phyloP scores from a whole-genome alignment of 345 rosid species.

The Nasturtium officinale region DNA sequence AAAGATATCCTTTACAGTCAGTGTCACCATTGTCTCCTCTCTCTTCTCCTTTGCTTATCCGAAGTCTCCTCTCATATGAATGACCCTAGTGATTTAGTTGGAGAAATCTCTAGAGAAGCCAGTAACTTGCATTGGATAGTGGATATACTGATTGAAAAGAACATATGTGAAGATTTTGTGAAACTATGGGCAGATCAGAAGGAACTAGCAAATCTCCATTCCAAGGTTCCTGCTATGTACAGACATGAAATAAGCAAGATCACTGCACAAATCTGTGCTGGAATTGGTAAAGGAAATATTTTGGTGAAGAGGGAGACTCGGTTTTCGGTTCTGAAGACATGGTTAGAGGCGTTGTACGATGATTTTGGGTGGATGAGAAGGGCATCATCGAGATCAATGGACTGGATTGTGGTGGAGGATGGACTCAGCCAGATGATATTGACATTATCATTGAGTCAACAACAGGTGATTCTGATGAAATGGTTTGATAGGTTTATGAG shows the following conservation, averaged over 20 bases:
- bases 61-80: conserved; percentile 54
- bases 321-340: conserved; percentile 58
- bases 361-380: conserved; percentile 86
- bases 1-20: conserved; percentile 61
- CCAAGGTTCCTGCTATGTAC: conserved; percentile 66
- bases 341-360: conserved; percentile 73
- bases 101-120: conserved; percentile 71
- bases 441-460: conserved; percentile 66
- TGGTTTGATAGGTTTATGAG: conserved; percentile 75
- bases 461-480: conserved; percentile 59
- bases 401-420: conserved; percentile 68
- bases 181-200: conserved; percentile 78
- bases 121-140: conserved; percentile 77
- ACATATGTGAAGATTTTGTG: conserved; percentile 63
- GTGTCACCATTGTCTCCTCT: conserved; percentile 67
- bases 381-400: conserved; percentile 56
- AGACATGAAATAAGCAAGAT: conserved; percentile 78
- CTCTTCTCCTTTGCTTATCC: conserved; percentile 64
- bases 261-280: conserved; percentile 70
- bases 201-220: conserved; percentile 70
- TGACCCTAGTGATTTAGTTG: conserved; percentile 55
- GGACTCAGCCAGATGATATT: conserved; percentile 73
- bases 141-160: conserved; percentile 61
- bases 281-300: conserved; percentile 68
- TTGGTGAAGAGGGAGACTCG: conserved; percentile 63